Conservation (phyloP, 2,329 filamentous ascomycete genomes). For the Botrytis pseudocinerea region DNA sequence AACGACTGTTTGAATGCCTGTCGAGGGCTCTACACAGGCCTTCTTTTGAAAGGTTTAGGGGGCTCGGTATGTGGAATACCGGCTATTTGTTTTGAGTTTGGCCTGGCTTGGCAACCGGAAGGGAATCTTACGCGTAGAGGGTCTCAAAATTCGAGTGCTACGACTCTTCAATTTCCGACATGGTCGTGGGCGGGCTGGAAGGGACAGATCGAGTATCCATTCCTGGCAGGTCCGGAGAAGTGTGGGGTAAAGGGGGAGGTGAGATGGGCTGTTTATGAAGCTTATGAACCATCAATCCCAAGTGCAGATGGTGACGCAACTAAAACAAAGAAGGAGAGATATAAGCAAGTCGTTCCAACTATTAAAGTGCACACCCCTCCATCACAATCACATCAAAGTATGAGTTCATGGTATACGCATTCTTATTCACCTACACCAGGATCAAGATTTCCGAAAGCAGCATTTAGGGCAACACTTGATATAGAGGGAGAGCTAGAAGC, state of each 20-base stretch:
- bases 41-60: not conserved
- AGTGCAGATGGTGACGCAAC: not conserved
- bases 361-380: not conserved
- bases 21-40: not conserved
- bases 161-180: not conserved
- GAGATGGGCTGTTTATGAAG: not conserved
- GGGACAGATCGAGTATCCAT: not conserved
- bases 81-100: not conserved
- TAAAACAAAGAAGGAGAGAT: not conserved
- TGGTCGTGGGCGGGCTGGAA: conserved; percentile 10
- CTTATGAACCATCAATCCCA: not conserved
- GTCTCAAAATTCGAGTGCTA: not conserved
- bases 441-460: accelerated
- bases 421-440: not conserved
- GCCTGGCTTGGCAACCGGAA: not conserved
- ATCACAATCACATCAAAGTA: not conserved
- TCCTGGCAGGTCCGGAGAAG: not conserved
- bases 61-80: not conserved
- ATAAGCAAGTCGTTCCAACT: not conserved
- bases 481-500: not conserved
- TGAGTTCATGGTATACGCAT: not conserved
- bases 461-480: not conserved
- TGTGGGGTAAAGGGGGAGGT: not conserved
- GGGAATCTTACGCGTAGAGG: not conserved
- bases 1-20: conserved; percentile 2